Evolutionary conservation across 2,329 filamentous ascomycete species (phyloP).

Genomic region (Cylindrodendrum hubeiense): DNA sequence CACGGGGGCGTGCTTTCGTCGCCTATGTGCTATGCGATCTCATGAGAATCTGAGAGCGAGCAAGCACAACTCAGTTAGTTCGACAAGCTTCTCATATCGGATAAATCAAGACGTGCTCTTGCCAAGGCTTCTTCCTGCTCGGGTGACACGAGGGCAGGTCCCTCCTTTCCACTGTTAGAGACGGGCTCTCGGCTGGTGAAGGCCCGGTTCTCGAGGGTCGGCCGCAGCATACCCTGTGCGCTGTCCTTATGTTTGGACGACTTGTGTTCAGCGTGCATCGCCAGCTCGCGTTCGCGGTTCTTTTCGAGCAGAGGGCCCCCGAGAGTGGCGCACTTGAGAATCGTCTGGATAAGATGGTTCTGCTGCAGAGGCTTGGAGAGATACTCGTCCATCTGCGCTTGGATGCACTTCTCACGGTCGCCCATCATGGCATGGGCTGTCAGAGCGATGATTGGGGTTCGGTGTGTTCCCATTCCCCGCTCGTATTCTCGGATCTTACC

Average conservation of each 20-base stretch:
- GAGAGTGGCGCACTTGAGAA: slow-evolving; percentile 94
- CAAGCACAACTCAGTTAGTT: slow-evolving; percentile 45
- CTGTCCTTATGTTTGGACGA: slow-evolving; percentile 56
- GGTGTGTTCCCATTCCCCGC: slow-evolving; percentile 79
- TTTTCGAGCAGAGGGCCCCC: slow-evolving; percentile 86
- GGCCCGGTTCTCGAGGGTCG: slow-evolving; percentile 68
- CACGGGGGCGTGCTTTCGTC: slow-evolving; percentile 14
- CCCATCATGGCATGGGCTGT: slow-evolving; percentile 99
- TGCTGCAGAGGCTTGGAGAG: slow-evolving; percentile 96
- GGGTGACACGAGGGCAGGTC: slow-evolving; percentile 69
- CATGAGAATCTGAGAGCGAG: slow-evolving; percentile 43
- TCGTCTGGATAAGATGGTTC: slow-evolving; percentile 97
- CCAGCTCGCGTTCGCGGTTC: slow-evolving; percentile 72
- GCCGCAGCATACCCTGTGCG: slow-evolving; percentile 52
- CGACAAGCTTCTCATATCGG: slow-evolving; percentile 54
- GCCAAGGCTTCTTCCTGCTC: slow-evolving; percentile 59
- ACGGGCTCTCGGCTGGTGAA: slow-evolving; percentile 77
- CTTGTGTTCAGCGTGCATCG: slow-evolving; percentile 63
- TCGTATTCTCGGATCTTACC: slow-evolving; percentile 97
- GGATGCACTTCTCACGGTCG: slow-evolving; percentile 97
- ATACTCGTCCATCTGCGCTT: slow-evolving; percentile 99
- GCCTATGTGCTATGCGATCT: slow-evolving; percentile 44
- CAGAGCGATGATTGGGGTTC: slow-evolving; percentile 95
- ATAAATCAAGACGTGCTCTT: slow-evolving; percentile 61
- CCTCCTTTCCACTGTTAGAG: slow-evolving; percentile 66